Conservation (phyloP, 2,329 filamentous ascomycete genomes). For the Tolypocladium amazonense region DNA sequence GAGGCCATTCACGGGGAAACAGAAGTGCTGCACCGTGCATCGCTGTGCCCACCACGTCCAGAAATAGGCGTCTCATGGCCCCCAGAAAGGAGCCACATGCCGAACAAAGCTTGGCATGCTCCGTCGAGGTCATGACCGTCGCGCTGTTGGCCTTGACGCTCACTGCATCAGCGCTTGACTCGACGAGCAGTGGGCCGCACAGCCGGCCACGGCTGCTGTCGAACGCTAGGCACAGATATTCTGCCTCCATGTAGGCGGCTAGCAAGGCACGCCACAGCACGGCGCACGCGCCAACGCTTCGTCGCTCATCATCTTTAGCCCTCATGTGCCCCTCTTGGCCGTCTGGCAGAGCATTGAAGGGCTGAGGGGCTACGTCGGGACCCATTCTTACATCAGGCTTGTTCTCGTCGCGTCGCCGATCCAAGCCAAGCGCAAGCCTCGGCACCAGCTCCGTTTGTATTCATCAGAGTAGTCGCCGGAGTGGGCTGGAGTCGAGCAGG, state of each 20-base stretch:
- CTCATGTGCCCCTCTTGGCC: not conserved
- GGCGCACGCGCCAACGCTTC: not conserved
- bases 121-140: constrained; percentile 1
- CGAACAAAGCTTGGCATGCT: constrained; percentile 16
- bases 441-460: not conserved
- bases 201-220: constrained; percentile 1
- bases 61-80: constrained; percentile 7
- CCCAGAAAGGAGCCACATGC: constrained; percentile 13
- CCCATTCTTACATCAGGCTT: not conserved
- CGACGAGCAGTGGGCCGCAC: not conserved
- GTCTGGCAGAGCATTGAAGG: not conserved
- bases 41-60: constrained; percentile 10
- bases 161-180: not conserved
- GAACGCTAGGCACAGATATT: not conserved
- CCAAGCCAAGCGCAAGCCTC: not conserved
- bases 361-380: not conserved
- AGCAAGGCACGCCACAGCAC: not conserved
- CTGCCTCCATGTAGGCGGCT: not conserved
- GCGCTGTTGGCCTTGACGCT: not conserved
- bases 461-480: not conserved
- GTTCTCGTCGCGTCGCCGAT: not conserved
- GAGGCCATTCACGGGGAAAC: not conserved
- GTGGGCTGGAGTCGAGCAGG: not conserved
- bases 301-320: not conserved
- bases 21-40: not conserved